Evolutionary conservation across 1,139 yeast genomes (phyloP), one percentile per base, ranked within the genome.

Genomic region (Wickerhamomyces sp.): DNA sequence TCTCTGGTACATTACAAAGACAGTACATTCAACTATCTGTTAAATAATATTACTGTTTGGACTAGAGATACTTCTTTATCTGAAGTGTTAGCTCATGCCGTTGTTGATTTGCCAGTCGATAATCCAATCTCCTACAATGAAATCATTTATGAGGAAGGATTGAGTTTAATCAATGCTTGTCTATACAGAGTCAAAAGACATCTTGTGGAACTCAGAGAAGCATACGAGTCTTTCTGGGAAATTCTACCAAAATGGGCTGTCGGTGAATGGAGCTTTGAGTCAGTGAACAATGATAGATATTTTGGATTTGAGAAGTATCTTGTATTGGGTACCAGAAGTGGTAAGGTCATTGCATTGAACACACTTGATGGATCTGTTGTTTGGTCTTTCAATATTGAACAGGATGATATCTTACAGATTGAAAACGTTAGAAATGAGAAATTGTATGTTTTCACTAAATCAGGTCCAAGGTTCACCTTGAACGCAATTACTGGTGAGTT

Each of bases 301-400:
- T 79, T 79, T 65, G 85, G 85, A 0, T 71, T 76, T 47, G 60
- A 67, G 27, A 79, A 81, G 54, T 59, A 63, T 10, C 58, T 81
- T 34, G 65, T 79, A 3, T 67, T 72, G 1, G 69, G 73, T 3
- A 72, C 81, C 0, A 55, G 57, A 13, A 56, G 60, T 33, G 79
- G 79, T 6, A 65, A 67, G 40, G 49, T 76, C 3, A 62, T 69
- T 32, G 80, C 79, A 1, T 58, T 78, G 26, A 72, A 76, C 50
- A 64, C 76, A 3, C 53, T 64, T 3, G 56, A 59, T 18, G 80
- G 80, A 14, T 48, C 56, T 4, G 43, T 58, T 13, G 57, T 60
- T 4, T 80, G 85, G 85, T 58, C 55, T 8, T 49, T 68, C 31
- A 64, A 66, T 15, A 57, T 68, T 11, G 49, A 51, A 5, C 47